Evolutionary conservation across 768 basidiomycete genomes (phyloP).

Genomic region (Mycena chlorophos): DNA sequence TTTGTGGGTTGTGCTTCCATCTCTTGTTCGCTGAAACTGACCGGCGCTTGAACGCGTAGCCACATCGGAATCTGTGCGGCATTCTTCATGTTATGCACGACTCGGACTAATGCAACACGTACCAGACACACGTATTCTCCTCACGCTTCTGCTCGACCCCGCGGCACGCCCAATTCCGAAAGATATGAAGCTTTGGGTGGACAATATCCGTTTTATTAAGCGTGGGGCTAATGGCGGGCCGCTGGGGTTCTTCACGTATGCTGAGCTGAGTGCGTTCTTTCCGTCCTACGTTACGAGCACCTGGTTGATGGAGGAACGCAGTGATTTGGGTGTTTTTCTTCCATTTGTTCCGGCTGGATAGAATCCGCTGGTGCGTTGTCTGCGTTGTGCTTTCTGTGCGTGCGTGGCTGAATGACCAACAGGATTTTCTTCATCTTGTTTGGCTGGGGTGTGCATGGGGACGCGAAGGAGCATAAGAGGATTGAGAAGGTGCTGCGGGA

Average conservation of each 20-base stretch:
- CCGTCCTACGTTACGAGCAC: not conserved
- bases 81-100: not conserved
- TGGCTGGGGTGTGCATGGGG: slow-evolving; percentile 44
- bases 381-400: not conserved
- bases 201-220: slow-evolving; percentile 52
- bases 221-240: slow-evolving; percentile 47
- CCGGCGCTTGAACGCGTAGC: slow-evolving; percentile 26
- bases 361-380: slow-evolving; percentile 40
- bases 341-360: slow-evolving; percentile 47
- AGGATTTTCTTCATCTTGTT: slow-evolving; percentile 51
- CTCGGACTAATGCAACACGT: not conserved
- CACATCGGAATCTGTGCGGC: slow-evolving; percentile 56
- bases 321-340: slow-evolving; percentile 46
- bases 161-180: slow-evolving; percentile 43
- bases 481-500: not conserved
- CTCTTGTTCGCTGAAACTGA: not conserved
- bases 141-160: slow-evolving; percentile 49
- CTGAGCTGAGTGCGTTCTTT: slow-evolving; percentile 48
- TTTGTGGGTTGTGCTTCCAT: slow-evolving; percentile 34
- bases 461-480: slow-evolving; percentile 12
- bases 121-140: slow-evolving; percentile 49
- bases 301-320: slow-evolving; percentile 11
- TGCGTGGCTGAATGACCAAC: not conserved
- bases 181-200: slow-evolving; percentile 61
- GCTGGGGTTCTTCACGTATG: slow-evolving; percentile 57